Evolutionary conservation across 768 basidiomycete species (phyloP).

Genomic region (Hebeloma cylindrosporum): DNA sequence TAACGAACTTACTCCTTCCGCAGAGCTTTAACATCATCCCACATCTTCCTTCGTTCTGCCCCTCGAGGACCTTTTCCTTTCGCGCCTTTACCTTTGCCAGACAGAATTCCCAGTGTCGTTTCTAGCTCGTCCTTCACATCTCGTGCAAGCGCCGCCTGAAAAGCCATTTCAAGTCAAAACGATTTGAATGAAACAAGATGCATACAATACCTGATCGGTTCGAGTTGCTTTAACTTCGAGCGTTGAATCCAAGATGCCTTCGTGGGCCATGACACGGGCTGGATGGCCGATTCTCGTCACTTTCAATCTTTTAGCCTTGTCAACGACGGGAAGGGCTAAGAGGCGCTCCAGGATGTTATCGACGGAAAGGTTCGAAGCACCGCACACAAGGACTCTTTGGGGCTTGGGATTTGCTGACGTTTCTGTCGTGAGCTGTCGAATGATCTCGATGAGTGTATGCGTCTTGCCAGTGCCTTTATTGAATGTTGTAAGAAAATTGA

Average conservation of each 20-base stretch:
- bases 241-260: constrained; percentile 65
- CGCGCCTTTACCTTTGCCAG: constrained; percentile 70
- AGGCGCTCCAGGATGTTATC: constrained; percentile 94
- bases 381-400: constrained; percentile 79
- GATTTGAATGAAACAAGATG: not conserved
- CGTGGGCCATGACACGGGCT: constrained; percentile 80
- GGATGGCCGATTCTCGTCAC: constrained; percentile 95
- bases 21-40: constrained; percentile 83
- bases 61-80: constrained; percentile 74
- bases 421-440: constrained; percentile 71
- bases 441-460: constrained; percentile 90
- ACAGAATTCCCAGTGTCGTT: constrained; percentile 58
- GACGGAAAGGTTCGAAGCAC: constrained; percentile 91
- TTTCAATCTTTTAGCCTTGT: constrained; percentile 52
- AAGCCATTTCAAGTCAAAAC: not conserved
- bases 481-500: not conserved
- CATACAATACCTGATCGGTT: constrained; percentile 56
- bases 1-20: constrained; percentile 75
- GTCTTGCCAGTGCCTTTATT: constrained; percentile 87
- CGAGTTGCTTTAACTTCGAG: constrained; percentile 70
- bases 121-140: constrained; percentile 91
- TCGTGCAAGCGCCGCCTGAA: constrained; percentile 74
- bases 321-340: constrained; percentile 53
- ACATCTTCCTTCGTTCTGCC: constrained; percentile 76
- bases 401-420: constrained; percentile 49